Evolutionary conservation across 1,284 basidiomycete genomes (phyloP).

Genomic region (Marasmius sp.): DNA sequence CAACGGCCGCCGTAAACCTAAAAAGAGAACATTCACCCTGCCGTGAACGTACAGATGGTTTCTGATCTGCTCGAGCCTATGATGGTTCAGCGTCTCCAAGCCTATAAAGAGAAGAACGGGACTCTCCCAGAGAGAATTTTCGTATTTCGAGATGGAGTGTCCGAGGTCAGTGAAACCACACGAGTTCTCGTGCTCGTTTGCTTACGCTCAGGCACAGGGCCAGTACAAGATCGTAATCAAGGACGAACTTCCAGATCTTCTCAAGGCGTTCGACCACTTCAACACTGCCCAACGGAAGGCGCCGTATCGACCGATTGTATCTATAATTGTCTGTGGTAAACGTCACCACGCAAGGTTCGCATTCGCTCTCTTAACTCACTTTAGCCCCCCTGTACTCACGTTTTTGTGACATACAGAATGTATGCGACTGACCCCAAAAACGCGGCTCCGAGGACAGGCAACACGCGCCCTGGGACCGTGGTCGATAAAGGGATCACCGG

Average conservation of each 20-base stretch:
- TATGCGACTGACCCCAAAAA: slow-evolving; percentile 49
- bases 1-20: not conserved
- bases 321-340: slow-evolving; percentile 77
- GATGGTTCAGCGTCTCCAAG: slow-evolving; percentile 62
- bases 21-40: not conserved
- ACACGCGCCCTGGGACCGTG: slow-evolving; percentile 73
- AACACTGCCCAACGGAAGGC: slow-evolving; percentile 38
- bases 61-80: slow-evolving; percentile 57
- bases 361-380: not conserved
- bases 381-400: slow-evolving; percentile 18
- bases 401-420: slow-evolving; percentile 35
- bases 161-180: slow-evolving; percentile 47
- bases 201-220: slow-evolving; percentile 45
- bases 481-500: slow-evolving; percentile 73
- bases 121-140: slow-evolving; percentile 62
- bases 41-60: slow-evolving; percentile 52
- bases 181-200: not conserved
- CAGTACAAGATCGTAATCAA: slow-evolving; percentile 63
- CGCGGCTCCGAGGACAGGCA: slow-evolving; percentile 60
- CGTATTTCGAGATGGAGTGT: slow-evolving; percentile 75
- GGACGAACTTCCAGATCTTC: slow-evolving; percentile 58
- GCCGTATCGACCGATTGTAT: slow-evolving; percentile 59
- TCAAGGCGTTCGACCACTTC: slow-evolving; percentile 56
- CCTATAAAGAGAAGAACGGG: slow-evolving; percentile 55
- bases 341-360: slow-evolving; percentile 67